A percentile compares a stretch with the other conserved stretches of the same genome.
phyloP scores from a whole-genome alignment of 78 protist species.

The Dictyostelium citrinum region DNA sequence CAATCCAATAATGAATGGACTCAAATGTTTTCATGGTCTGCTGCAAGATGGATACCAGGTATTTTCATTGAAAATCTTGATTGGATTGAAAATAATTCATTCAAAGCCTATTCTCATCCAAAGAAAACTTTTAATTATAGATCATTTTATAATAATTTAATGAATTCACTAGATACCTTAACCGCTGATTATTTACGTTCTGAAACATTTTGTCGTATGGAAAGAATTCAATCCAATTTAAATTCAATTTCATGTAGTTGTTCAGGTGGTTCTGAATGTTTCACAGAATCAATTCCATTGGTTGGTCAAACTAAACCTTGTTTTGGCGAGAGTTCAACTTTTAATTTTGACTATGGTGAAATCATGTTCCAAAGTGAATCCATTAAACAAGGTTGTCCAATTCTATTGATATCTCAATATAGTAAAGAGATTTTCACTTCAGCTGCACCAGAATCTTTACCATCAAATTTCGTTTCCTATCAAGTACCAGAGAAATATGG shows the following conservation, averaged over 20 bases:
- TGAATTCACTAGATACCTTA: neutral
- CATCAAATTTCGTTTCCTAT: conserved; percentile 12
- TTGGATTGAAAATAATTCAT: neutral
- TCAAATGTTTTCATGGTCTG: conserved; percentile 6
- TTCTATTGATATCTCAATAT: neutral
- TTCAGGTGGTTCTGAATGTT: neutral
- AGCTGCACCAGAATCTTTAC: neutral
- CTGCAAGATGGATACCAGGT: conserved; percentile 5
- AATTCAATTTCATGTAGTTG: conserved; percentile 31
- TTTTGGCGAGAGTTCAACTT: neutral
- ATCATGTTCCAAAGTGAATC: neutral
- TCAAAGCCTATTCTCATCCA: neutral
- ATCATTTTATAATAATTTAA: neutral
- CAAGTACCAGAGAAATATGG: conserved; percentile 4
- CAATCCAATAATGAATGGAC: neutral
- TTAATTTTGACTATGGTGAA: conserved; percentile 1
- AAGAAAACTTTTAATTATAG: neutral
- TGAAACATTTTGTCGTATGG: conserved; percentile 24
- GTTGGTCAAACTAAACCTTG: conserved; percentile 48
- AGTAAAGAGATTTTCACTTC: neutral
- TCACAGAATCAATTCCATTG: neutral
- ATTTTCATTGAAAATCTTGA: neutral
- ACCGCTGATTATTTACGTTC: conserved; percentile 21
- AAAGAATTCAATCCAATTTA: conserved; percentile 7
- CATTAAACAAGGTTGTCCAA: neutral